A percentile compares a stretch with the other conserved stretches of the same genome.
These are phyloP conservation scores for Colletotrichum noveboracense DNA, from an alignment of 2,329 filamentous ascomycete species.

Conservation along the genomic window DNA sequence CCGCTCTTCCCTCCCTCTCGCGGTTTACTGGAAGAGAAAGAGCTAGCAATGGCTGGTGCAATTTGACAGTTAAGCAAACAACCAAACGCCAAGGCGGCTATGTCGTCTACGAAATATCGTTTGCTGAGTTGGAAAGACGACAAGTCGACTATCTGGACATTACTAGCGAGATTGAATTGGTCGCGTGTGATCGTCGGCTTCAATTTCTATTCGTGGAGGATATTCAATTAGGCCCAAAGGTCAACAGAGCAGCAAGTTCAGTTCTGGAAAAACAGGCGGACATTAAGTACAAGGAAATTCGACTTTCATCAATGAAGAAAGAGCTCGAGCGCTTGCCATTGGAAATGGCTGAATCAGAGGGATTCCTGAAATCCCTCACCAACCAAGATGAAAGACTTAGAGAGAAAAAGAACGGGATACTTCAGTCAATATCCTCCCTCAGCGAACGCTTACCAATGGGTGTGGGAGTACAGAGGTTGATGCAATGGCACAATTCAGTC, in stretches of 20 bases:
- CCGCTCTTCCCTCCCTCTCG: background rate
- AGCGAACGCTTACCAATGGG: background rate
- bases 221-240: background rate
- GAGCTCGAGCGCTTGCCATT: background rate
- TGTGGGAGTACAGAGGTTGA: background rate
- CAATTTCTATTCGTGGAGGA: background rate
- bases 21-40: background rate
- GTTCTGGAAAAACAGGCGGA: background rate
- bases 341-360: background rate
- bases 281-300: fast-evolving
- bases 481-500: background rate
- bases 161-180: background rate
- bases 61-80: background rate
- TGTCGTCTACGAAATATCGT: background rate
- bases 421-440: background rate
- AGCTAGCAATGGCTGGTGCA: background rate
- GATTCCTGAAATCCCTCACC: fast-evolving
- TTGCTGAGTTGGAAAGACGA: background rate
- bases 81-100: background rate
- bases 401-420: background rate
- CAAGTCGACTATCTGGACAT: background rate
- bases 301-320: background rate
- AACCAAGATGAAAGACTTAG: background rate
- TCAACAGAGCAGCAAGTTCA: background rate
- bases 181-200: background rate